phyloP scores from a whole-genome alignment of 2,329 filamentous ascomycete genomes.

The Tolypocladium tropicale region DNA sequence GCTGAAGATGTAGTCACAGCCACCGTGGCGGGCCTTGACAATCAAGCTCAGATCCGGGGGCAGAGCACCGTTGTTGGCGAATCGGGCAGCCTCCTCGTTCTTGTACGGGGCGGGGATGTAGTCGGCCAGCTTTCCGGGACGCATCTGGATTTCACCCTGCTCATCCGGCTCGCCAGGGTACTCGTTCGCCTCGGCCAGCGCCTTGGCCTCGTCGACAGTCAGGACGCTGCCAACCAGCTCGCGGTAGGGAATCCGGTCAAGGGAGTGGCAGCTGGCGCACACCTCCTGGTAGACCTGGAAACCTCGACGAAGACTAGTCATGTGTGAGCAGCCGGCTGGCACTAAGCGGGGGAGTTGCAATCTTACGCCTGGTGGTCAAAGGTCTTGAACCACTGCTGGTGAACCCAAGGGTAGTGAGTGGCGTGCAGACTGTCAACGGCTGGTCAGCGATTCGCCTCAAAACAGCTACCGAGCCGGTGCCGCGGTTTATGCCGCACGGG shows the following conservation, averaged over 20 bases:
- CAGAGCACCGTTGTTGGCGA: constrained; percentile 95
- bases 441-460: constrained; percentile 15
- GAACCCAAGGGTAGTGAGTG: constrained; percentile 91
- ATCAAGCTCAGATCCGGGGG: constrained; percentile 97
- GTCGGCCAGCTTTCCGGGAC: constrained; percentile 95
- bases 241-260: constrained; percentile 89
- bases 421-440: constrained; percentile 64
- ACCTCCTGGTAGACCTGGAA: constrained; percentile 99
- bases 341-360: constrained; percentile 1
- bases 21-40: constrained; percentile 93
- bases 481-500: constrained; percentile 23
- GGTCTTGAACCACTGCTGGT: constrained; percentile 84
- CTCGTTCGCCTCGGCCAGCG: constrained; percentile 93
- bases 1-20: constrained; percentile 97
- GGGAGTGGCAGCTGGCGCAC: constrained; percentile 94
- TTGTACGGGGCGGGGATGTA: constrained; percentile 94
- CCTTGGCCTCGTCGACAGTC: constrained; percentile 98
- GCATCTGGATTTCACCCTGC: constrained; percentile 96
- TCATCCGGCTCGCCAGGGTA: constrained; percentile 98
- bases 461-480: constrained; percentile 6
- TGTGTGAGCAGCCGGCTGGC: not conserved
- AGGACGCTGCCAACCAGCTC: constrained; percentile 80
- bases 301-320: constrained; percentile 81
- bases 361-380: constrained; percentile 95
- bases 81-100: constrained; percentile 97